These are phyloP conservation scores for Mortierella sp. DNA, from an alignment of 371 early-diverging fungal genomes.

Conservation along the genomic window DNA sequence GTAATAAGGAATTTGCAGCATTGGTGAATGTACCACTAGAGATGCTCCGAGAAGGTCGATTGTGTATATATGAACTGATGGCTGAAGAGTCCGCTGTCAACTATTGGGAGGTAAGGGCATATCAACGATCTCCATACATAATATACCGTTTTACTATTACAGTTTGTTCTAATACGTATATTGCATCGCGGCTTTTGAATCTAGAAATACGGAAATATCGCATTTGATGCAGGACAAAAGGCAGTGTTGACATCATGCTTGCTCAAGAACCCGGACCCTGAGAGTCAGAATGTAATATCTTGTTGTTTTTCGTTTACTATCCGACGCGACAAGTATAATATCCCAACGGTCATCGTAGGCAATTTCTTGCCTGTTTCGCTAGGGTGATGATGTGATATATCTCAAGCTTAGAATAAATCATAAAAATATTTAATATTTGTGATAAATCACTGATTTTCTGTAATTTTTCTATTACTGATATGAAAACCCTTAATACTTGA, in stretches of 20 bases:
- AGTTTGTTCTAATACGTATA: neutral
- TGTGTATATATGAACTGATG: slow-evolving; percentile 94
- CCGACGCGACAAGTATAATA: slow-evolving; percentile 91
- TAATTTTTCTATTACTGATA: no score
- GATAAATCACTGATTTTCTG: no score
- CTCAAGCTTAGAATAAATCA: neutral
- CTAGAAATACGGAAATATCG: slow-evolving; percentile 93
- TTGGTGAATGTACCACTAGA: slow-evolving; percentile 87
- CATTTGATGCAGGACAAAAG: slow-evolving; percentile 95
- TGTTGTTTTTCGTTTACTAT: slow-evolving; percentile 96
- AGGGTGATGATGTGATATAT: slow-evolving; percentile 10
- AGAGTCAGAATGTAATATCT: slow-evolving; percentile 69
- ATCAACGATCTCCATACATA: neutral
- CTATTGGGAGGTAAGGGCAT: slow-evolving; percentile 79
- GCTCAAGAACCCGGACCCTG: slow-evolving; percentile 71
- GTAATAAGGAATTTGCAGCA: slow-evolving; percentile 93
- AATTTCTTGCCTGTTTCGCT: slow-evolving; percentile 81
- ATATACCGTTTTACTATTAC: neutral
- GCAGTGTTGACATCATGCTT: slow-evolving; percentile 92
- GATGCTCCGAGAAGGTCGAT: slow-evolving; percentile 77
- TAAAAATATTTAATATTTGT: neutral
- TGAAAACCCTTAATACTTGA: no score
- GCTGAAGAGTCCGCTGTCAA: slow-evolving; percentile 92
- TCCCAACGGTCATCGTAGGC: slow-evolving; percentile 85
- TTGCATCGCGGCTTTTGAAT: neutral